Evolutionary conservation across 129 eudicot genomes (phyloP).

Genomic region (Centrapalus pauciflorus): DNA sequence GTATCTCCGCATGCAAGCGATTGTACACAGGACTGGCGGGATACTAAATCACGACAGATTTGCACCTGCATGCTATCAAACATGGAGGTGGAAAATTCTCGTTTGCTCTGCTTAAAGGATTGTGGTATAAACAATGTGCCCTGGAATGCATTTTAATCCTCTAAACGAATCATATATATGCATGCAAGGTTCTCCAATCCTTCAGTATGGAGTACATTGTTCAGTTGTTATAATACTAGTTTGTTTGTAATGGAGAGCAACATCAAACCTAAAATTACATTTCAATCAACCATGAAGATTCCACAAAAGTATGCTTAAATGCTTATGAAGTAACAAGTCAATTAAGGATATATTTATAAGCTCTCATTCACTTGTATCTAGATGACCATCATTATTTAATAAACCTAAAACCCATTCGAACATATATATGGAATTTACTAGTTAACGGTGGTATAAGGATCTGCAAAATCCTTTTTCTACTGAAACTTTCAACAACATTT

Average conservation of each 20-base stretch:
- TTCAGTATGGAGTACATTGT: not conserved
- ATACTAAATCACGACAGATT: not conserved
- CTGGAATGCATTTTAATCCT: not conserved
- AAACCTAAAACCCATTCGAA: not conserved
- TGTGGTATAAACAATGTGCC: not conserved
- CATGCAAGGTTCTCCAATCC: too few species aligned
- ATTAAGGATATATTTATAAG: not conserved
- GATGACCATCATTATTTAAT: not conserved
- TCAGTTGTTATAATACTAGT: not conserved
- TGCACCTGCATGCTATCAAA: not conserved
- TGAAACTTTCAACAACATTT: not conserved
- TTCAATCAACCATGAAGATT: not conserved
- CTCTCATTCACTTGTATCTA: not conserved
- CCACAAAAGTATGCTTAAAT: not conserved
- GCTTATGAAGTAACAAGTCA: not conserved
- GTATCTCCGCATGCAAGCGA: not conserved
- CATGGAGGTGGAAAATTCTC: not conserved
- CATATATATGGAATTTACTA: not conserved
- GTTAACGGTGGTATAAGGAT: not conserved
- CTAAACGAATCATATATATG: not conserved
- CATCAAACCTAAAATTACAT: not conserved
- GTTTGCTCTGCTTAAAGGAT: not conserved
- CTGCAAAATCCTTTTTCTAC: not conserved
- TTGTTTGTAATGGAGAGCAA: not conserved
- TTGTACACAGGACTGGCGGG: not conserved